These are phyloP conservation scores for Telopea speciosissima DNA, from an alignment of 177 flowering plant genomes.

Conservation along the genomic window DNA sequence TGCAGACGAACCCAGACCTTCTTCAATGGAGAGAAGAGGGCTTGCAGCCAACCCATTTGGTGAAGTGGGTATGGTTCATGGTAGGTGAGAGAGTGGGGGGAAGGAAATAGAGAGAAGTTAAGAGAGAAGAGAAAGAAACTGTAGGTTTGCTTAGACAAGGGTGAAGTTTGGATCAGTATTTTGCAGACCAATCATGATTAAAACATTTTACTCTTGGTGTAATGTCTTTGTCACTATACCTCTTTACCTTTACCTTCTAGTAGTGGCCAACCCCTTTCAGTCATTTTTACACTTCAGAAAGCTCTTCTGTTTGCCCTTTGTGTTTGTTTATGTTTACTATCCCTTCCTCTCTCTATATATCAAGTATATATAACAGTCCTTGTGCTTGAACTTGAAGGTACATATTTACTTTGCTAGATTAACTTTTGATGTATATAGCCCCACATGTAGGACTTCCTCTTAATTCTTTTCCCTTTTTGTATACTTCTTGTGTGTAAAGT, in stretches of 20 bases:
- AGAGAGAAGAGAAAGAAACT: slow-evolving; percentile 8
- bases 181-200: slow-evolving; percentile 21
- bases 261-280: slow-evolving; percentile 7
- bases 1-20: slow-evolving; percentile 47
- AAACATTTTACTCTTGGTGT: slow-evolving; percentile 21
- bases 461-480: neutral
- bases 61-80: slow-evolving; percentile 26
- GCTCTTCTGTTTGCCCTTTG: neutral
- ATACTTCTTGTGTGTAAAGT: slow-evolving; percentile 5
- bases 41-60: slow-evolving; percentile 57
- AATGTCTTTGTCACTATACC: slow-evolving; percentile 26
- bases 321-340: neutral
- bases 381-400: slow-evolving; percentile 12
- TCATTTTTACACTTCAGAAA: neutral
- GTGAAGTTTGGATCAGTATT: slow-evolving; percentile 22
- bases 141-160: slow-evolving; percentile 28
- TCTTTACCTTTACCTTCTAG: slow-evolving; percentile 16
- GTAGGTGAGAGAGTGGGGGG: slow-evolving; percentile 18
- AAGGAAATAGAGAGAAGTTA: slow-evolving; percentile 20
- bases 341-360: neutral
- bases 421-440: neutral
- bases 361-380: slow-evolving; percentile 2
- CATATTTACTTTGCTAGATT: neutral
- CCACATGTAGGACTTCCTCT: neutral
- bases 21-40: slow-evolving; percentile 56